phyloP scores from a whole-genome alignment of 148 eudicot species.

The Tetragonia tetragonoides region DNA sequence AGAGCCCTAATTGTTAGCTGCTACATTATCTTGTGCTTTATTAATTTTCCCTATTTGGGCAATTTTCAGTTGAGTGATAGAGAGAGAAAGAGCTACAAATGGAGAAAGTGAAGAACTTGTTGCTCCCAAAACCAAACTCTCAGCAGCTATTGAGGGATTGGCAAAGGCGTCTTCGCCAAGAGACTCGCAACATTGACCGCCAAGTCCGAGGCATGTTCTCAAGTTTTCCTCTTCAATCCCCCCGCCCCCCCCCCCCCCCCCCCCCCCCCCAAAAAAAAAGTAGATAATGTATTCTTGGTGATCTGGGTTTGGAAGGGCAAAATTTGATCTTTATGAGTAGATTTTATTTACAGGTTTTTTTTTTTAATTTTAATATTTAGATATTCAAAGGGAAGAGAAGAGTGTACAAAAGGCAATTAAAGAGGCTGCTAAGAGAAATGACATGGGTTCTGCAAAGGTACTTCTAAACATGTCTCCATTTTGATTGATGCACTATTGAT shows the following conservation, averaged over 20 bases:
- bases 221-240: not conserved
- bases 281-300: no score
- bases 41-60: not conserved
- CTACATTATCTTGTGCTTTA: not conserved
- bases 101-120: conserved; percentile 57
- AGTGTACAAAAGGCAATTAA: conserved; percentile 90
- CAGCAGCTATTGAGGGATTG: conserved; percentile 79
- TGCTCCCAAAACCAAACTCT: conserved; percentile 73
- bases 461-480: not conserved
- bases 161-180: conserved; percentile 93
- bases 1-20: not conserved
- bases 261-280: no score
- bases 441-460: conserved; percentile 98
- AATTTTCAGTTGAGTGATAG: conserved; percentile 13
- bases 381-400: conserved; percentile 95
- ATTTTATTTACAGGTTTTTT: not conserved
- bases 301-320: not conserved
- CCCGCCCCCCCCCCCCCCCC: no score
- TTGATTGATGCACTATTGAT: not conserved
- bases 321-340: not conserved
- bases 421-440: conserved; percentile 96
- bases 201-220: conserved; percentile 63
- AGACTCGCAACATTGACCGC: conserved; percentile 86
- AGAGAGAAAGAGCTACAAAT: conserved; percentile 23
- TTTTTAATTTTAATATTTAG: conserved; percentile 29